Conservation (phyloP, 2,329 filamentous ascomycete genomes). For the Aspergillus pseudoterreus region DNA sequence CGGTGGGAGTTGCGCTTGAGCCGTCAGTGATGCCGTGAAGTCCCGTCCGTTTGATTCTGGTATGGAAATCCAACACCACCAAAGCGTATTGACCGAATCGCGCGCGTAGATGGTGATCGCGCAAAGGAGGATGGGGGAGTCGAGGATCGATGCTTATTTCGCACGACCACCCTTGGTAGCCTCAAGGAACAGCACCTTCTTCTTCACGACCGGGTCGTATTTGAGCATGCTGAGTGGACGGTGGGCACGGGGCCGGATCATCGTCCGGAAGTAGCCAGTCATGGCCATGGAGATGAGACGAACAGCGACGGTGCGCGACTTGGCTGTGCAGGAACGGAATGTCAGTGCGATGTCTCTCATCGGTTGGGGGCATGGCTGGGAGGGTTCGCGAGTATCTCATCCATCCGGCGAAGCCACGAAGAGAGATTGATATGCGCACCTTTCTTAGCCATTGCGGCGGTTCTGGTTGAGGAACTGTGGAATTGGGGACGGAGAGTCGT, state of each 20-base stretch:
- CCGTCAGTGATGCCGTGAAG: neutral
- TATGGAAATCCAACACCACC: too few relatives aligned
- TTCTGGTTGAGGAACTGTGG: neutral
- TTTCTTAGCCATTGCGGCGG: conserved; percentile 44
- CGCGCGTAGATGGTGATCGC: too few relatives aligned
- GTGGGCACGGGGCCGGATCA: conserved; percentile 74
- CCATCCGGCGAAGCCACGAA: neutral
- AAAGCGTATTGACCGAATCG: too few relatives aligned
- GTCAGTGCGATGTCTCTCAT: too few relatives aligned
- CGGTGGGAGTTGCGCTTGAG: neutral
- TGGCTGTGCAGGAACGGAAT: conserved; percentile 52
- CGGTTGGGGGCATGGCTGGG: neutral
- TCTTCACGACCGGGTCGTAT: conserved; percentile 95
- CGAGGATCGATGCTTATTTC: conserved; percentile 24
- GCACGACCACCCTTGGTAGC: conserved; percentile 71
- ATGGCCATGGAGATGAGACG: conserved; percentile 97
- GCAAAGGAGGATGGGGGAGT: neutral
- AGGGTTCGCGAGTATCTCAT: neutral
- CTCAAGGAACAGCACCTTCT: conserved; percentile 94
- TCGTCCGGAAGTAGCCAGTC: conserved; percentile 95
- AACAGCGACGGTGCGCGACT: conserved; percentile 88
- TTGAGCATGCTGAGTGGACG: conserved; percentile 95
- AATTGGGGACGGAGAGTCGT: neutral
- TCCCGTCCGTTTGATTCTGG: too few relatives aligned
- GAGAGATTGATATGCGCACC: conserved; percentile 22